Percentiles rank a stretch among this genome's conserved stretches.
phyloP scores from a whole-genome alignment of 495 filamentous ascomycete species.

The Neurospora sp. region DNA sequence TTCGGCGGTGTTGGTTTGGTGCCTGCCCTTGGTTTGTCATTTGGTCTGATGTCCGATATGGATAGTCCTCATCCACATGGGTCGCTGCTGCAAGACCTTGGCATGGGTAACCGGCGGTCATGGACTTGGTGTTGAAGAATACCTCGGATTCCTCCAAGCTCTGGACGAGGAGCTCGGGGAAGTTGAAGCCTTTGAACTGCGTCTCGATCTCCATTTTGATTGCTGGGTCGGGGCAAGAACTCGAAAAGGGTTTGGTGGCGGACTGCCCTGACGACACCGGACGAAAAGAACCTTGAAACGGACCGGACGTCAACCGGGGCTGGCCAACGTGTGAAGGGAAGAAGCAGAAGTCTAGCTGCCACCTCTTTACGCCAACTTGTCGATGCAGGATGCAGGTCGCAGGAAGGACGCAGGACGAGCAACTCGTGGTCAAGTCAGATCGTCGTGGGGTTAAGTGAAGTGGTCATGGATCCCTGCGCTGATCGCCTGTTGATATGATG shows the following conservation, averaged over 20 bases:
- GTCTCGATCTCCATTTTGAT: constrained; percentile 9
- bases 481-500: constrained; percentile 10
- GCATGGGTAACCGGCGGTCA: constrained; percentile 31
- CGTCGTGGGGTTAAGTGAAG: constrained; percentile 8
- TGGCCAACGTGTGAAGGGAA: background rate
- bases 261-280: background rate
- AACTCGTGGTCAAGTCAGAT: constrained; percentile 14
- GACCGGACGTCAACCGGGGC: background rate
- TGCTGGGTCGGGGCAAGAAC: background rate
- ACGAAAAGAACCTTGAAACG: background rate
- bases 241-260: background rate
- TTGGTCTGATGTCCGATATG: constrained; percentile 4
- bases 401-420: constrained; percentile 1
- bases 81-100: constrained; percentile 17
- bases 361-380: background rate
- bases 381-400: background rate
- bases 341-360: background rate
- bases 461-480: constrained; percentile 11
- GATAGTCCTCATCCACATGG: constrained; percentile 7
- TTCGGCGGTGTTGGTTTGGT: background rate
- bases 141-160: constrained; percentile 29
- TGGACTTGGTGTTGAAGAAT: constrained; percentile 28
- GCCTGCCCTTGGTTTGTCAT: background rate
- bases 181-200: constrained; percentile 24
- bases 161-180: constrained; percentile 34